Percentiles rank a stretch among this genome's conserved stretches.
phyloP scores from a whole-genome alignment of 2,329 filamentous ascomycete genomes.

The Didymella arachidicola region DNA sequence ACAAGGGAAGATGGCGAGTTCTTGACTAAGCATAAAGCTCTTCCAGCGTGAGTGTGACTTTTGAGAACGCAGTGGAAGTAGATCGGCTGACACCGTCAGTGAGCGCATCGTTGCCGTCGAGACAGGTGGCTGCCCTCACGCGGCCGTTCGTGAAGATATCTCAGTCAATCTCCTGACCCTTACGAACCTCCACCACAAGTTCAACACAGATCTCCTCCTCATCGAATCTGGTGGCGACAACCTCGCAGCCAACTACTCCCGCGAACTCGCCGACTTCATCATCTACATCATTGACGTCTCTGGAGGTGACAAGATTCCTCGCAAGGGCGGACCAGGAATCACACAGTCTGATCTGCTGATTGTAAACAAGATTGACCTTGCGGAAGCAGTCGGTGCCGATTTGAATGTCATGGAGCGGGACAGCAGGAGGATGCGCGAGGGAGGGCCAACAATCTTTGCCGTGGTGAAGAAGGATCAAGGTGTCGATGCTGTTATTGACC shows the following conservation, averaged over 20 bases:
- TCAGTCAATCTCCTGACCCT: conserved; percentile 90
- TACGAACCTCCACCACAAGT: conserved; percentile 83
- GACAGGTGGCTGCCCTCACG: conserved; percentile 96
- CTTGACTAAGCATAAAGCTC: conserved; percentile 83
- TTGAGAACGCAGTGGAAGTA: neutral
- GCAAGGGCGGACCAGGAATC: conserved; percentile 96
- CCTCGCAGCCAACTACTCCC: conserved; percentile 92
- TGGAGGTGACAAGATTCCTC: conserved; percentile 93
- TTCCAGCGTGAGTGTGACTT: conserved; percentile 66
- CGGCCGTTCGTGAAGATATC: conserved; percentile 96
- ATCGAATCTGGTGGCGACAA: conserved; percentile 98
- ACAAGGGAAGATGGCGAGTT: conserved; percentile 98
- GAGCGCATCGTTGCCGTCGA: conserved; percentile 92
- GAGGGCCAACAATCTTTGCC: conserved; percentile 92
- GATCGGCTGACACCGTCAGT: conserved; percentile 18
- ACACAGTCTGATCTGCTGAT: conserved; percentile 93
- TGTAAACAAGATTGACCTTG: conserved; percentile 97
- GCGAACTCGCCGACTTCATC: conserved; percentile 96
- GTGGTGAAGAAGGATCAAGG: conserved; percentile 94
- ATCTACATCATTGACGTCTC: conserved; percentile 98
- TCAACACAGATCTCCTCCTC: conserved; percentile 82
- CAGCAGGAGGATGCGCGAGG: conserved; percentile 90
- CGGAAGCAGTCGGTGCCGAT: conserved; percentile 89
- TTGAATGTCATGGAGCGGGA: conserved; percentile 93
- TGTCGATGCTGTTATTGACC: conserved; percentile 83